Percentiles rank a stretch among this genome's conserved stretches.
Evolutionary conservation across 2,329 filamentous ascomycete genomes (phyloP).

Genomic region (Ceratocystis harringtonii): DNA sequence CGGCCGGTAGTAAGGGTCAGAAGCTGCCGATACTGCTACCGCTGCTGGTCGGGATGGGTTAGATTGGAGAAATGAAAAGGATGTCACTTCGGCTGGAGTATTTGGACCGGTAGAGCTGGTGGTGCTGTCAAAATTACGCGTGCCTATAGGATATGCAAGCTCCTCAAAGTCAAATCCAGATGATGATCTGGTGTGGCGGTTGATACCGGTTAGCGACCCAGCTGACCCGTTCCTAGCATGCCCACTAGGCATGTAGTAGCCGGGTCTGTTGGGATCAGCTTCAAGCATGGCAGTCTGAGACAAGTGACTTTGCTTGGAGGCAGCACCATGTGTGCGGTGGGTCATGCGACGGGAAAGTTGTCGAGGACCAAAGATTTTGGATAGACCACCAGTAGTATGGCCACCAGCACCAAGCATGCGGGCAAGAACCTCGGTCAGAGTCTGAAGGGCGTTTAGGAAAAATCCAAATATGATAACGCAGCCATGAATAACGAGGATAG

Average conservation of each 20-base stretch:
- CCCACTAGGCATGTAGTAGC: slow-evolving; percentile 39
- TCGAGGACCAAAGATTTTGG: slow-evolving; percentile 82
- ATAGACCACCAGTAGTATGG: slow-evolving; percentile 67
- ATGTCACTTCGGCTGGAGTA: slow-evolving; percentile 56
- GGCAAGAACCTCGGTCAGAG: slow-evolving; percentile 74
- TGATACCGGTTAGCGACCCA: slow-evolving; percentile 34
- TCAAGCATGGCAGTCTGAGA: slow-evolving; percentile 71
- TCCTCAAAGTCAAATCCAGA: slow-evolving; percentile 40
- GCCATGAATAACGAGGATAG: slow-evolving; percentile 73
- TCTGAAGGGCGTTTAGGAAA: slow-evolving; percentile 81
- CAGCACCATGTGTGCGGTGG: slow-evolving; percentile 40
- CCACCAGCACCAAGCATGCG: slow-evolving; percentile 70
- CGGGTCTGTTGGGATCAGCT: slow-evolving; percentile 47
- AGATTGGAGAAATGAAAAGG: slow-evolving; percentile 55
- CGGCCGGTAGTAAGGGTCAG: slow-evolving; percentile 79
- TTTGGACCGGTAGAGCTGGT: slow-evolving; percentile 55
- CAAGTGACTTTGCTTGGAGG: slow-evolving; percentile 61
- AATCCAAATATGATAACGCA: slow-evolving; percentile 80
- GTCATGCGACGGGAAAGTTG: slow-evolving; percentile 59
- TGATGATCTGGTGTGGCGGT: slow-evolving; percentile 35
- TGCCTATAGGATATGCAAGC: slow-evolving; percentile 26
- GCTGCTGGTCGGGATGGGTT: slow-evolving; percentile 32
- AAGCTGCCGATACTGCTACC: slow-evolving; percentile 32
- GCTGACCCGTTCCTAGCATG: slow-evolving; percentile 47
- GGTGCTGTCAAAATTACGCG: slow-evolving; percentile 36